These are phyloP conservation scores for Detonula confervacea DNA, from an alignment of 352 stramenopile species.

Conservation along the genomic window DNA sequence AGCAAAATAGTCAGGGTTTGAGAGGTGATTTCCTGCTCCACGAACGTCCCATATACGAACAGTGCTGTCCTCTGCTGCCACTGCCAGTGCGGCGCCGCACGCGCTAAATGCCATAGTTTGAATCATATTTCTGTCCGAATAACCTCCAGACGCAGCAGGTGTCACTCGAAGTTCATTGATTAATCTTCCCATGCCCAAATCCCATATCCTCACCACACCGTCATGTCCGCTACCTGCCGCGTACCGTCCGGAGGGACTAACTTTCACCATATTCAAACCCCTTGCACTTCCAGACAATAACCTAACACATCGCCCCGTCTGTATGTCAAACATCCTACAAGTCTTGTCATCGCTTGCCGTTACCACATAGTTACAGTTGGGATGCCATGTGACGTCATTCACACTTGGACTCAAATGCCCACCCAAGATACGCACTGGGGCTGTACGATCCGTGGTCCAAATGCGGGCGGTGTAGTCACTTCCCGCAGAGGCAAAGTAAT, in stretches of 20 bases:
- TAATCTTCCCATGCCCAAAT: slow-evolving; percentile 86
- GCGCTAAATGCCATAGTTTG: slow-evolving; percentile 77
- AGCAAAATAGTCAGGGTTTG: slow-evolving; percentile 54
- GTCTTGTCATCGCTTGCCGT: slow-evolving; percentile 94
- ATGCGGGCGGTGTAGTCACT: slow-evolving; percentile 93
- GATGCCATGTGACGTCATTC: slow-evolving; percentile 91
- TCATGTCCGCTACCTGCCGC: slow-evolving; percentile 86
- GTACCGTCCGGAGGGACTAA: slow-evolving; percentile 91
- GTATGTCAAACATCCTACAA: slow-evolving; percentile 93
- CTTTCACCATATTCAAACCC: slow-evolving; percentile 89
- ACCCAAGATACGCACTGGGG: slow-evolving; percentile 91
- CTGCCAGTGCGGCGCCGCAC: slow-evolving; percentile 75
- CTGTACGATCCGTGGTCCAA: slow-evolving; percentile 92
- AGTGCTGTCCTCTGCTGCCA: slow-evolving; percentile 71
- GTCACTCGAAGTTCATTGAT: slow-evolving; percentile 72
- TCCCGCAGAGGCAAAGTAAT: too few species aligned
- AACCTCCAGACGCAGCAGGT: slow-evolving; percentile 16
- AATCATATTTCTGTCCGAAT: slow-evolving; percentile 52
- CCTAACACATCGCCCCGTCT: slow-evolving; percentile 91
- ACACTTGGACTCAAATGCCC: slow-evolving; percentile 92
- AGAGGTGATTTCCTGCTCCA: slow-evolving; percentile 41
- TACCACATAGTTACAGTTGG: slow-evolving; percentile 95
- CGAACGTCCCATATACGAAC: slow-evolving; percentile 83
- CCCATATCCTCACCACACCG: slow-evolving; percentile 93
- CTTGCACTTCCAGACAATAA: slow-evolving; percentile 91